These are phyloP conservation scores for Zasmidium angulare DNA, from an alignment of 2,329 filamentous ascomycete species.

Conservation along the genomic window DNA sequence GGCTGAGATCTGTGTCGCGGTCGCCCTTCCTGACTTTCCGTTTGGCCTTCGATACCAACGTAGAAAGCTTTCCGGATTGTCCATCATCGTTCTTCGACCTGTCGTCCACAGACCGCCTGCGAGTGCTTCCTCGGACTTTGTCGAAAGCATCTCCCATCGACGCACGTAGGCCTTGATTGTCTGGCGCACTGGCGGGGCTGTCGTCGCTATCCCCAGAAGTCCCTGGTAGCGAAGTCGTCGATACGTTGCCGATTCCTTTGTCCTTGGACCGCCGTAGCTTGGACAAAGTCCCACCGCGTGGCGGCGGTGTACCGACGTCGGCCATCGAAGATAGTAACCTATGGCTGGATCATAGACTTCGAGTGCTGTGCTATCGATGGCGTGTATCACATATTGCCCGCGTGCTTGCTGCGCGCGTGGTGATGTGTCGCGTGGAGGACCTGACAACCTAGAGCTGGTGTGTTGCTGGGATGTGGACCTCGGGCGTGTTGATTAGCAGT, in stretches of 20 bases:
- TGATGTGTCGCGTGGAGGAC: background rate
- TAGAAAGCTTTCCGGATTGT: constrained; percentile 49
- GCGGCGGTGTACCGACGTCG: constrained; percentile 21
- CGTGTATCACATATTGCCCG: background rate
- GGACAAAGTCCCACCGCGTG: constrained; percentile 24
- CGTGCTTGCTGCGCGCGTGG: background rate
- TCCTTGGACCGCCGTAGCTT: constrained; percentile 29
- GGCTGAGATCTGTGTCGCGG: constrained; percentile 12
- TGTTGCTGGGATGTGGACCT: background rate
- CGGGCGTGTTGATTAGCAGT: background rate
- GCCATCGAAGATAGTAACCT: constrained; percentile 1
- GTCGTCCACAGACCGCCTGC: constrained; percentile 40
- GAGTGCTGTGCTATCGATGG: background rate
- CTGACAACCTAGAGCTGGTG: background rate
- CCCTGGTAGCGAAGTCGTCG: constrained; percentile 30
- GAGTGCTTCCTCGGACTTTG: constrained; percentile 37
- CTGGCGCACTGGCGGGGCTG: constrained; percentile 17
- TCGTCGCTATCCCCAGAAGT: constrained; percentile 29
- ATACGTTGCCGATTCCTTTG: constrained; percentile 28
- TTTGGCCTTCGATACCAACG: constrained; percentile 39
- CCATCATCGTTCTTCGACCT: constrained; percentile 40
- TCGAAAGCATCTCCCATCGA: constrained; percentile 43
- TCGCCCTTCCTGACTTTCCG: constrained; percentile 25
- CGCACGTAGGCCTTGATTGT: constrained; percentile 27
- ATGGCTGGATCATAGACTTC: background rate